phyloP scores from a whole-genome alignment of 176 grass and related monocot genomes.

The Zea luxurians region DNA sequence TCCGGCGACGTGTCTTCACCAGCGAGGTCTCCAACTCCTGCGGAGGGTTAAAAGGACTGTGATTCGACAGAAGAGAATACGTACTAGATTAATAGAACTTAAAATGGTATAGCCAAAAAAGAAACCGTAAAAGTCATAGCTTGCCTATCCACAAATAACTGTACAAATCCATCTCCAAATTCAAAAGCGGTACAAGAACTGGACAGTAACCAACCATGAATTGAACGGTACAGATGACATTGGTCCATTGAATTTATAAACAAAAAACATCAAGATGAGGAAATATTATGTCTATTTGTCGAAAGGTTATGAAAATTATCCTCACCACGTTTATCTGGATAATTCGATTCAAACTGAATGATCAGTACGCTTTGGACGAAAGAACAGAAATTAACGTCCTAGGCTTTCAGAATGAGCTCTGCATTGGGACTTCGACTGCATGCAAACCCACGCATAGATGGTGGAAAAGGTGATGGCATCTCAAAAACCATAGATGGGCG shows the following conservation, averaged over 20 bases:
- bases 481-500: too few relatives aligned
- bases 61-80: neutral
- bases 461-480: too few relatives aligned
- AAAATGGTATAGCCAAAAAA: neutral
- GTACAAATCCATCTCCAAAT: neutral
- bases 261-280: neutral
- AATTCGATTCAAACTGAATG: neutral
- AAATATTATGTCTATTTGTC: neutral
- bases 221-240: neutral
- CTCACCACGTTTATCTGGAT: neutral
- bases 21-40: conserved; percentile 73
- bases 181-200: neutral
- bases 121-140: neutral
- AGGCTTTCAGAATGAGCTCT: neutral
- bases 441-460: neutral
- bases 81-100: neutral
- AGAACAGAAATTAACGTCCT: neutral
- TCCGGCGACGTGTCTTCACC: conserved; percentile 61
- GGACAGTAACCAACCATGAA: neutral
- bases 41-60: neutral
- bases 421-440: neutral
- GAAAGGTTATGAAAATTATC: neutral
- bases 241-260: neutral
- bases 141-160: neutral
- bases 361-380: neutral